These are phyloP conservation scores for Afroboletus lepidellus DNA, from an alignment of 1,284 basidiomycete species.

Conservation along the genomic window DNA sequence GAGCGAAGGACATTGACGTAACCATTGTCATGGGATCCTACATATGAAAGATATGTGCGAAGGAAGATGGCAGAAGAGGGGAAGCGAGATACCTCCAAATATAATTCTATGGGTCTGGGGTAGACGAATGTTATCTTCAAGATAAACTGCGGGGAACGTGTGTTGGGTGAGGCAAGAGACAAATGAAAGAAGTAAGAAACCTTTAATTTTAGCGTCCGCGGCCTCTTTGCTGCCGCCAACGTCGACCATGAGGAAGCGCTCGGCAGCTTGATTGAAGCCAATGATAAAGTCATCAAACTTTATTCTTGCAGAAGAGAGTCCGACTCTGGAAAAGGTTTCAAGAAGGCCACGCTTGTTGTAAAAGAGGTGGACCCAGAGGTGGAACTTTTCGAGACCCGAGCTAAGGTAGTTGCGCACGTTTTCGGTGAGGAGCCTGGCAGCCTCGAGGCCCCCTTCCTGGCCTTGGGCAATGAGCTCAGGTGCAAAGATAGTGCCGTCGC, in stretches of 20 bases:
- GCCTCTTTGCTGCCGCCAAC: slow-evolving; percentile 73
- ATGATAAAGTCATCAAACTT: slow-evolving; percentile 61
- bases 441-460: slow-evolving; percentile 53
- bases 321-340: slow-evolving; percentile 48
- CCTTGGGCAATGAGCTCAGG: slow-evolving; percentile 52
- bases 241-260: slow-evolving; percentile 67
- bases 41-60: slow-evolving; percentile 2
- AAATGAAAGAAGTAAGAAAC: slow-evolving; percentile 33
- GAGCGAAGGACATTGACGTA: slow-evolving; percentile 64
- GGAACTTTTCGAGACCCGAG: slow-evolving; percentile 43
- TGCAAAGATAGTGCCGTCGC: slow-evolving; percentile 64
- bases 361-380: slow-evolving; percentile 65
- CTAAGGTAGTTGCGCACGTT: slow-evolving; percentile 46
- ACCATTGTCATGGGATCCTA: slow-evolving; percentile 73
- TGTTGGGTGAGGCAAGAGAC: slow-evolving; percentile 12
- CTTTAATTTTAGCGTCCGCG: slow-evolving; percentile 71
- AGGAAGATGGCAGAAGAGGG: slow-evolving; percentile 6
- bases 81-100: slow-evolving; percentile 51
- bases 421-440: slow-evolving; percentile 53
- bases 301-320: slow-evolving; percentile 38
- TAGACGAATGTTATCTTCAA: slow-evolving; percentile 59
- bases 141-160: slow-evolving; percentile 40
- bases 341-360: slow-evolving; percentile 60
- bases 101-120: slow-evolving; percentile 61
- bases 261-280: slow-evolving; percentile 65